Base-by-base conservation (phyloP, 495 filamentous ascomycete species). In the Talaromyces adpressus region DNA sequence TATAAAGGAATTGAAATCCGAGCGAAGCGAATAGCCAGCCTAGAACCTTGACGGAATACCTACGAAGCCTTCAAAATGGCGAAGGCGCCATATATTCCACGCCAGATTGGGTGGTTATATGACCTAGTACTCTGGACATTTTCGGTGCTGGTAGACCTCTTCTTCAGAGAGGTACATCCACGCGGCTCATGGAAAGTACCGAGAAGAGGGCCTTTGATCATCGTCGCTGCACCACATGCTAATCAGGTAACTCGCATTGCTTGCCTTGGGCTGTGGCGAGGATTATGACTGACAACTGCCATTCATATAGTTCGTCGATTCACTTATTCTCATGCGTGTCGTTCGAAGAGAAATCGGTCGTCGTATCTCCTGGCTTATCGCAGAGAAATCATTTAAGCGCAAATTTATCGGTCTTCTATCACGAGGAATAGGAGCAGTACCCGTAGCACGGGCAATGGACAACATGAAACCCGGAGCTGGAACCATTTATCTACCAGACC, bases 171-270 rank as follows among this genome's bases (percentile, higher is more conserved):
- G 77, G 90, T 98, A 3, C 93, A 98, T 71, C 93, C 94, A 7
- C 89, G 94, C 53, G 91, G 92, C 62, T 87, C 91, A 56, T 98
- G 94, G 91, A 91, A 91, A 73, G 89, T 98, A 23, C 94, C 94
- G 39, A 83, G 87, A 64, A 82, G 84, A 65, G 94, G 91, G 2
- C 93, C 94, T 0, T 84, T 98, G 61, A 91, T 98, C 47, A 93
- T 98, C 70, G 94, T 98, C 64, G 93, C 92, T n/a, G 94, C 95
- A 20, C 94, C 94, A 65, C 94, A 98, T 82, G 95, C 94, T 54
- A 98, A 98, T 73, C 94, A 98, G 85, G 91, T 92, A 59, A 51
- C 20, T 16, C 47, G 52, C 22, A 61, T 62, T 49, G 18, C 34
- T 45, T 22, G 22, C 11, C 5, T 34, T 57, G 6, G 20, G 1